phyloP scores from a whole-genome alignment of 495 filamentous ascomycete species.

The Penicillium coprophilum region DNA sequence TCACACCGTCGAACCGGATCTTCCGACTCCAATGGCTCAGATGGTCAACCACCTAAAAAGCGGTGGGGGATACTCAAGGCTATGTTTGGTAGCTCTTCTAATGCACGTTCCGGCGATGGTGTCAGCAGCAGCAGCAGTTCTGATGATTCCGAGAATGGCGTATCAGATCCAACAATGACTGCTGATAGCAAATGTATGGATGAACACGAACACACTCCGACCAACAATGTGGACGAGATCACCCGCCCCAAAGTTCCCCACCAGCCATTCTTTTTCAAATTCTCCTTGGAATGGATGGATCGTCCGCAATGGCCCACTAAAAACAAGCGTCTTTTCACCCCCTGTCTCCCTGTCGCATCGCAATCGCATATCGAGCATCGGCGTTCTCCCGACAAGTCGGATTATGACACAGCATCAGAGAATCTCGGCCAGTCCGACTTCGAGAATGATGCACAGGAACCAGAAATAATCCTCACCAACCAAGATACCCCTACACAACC shows the following conservation, averaged over 20 bases:
- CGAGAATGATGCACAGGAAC: conserved; percentile 17
- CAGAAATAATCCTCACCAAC: conserved; percentile 3
- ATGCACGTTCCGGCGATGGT: conserved; percentile 30
- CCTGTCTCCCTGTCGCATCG: conserved; percentile 73
- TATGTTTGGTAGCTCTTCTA: conserved; percentile 52
- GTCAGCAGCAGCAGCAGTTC: conserved; percentile 36
- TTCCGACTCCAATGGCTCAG: conserved; percentile 29
- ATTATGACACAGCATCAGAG: conserved; percentile 33
- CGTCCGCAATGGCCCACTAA: conserved; percentile 51
- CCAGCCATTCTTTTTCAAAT: conserved; percentile 70
- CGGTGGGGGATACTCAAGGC: conserved; percentile 70
- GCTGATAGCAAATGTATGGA: conserved; percentile 35
- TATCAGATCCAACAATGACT: conserved; percentile 27
- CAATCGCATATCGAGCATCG: conserved; percentile 45
- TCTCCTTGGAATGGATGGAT: conserved; percentile 74
- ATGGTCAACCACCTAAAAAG: conserved; percentile 50
- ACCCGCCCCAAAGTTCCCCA: conserved; percentile 45
- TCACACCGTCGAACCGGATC: conserved; percentile 41
- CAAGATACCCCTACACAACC: conserved; percentile 12
- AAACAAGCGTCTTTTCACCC: conserved; percentile 65
- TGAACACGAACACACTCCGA: conserved; percentile 25
- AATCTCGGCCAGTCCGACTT: conserved; percentile 18
- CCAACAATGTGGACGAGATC: conserved; percentile 29
- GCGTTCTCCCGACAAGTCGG: conserved; percentile 28
- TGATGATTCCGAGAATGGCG: conserved; percentile 39